Conservation (phyloP, 2,329 filamentous ascomycete species). For the Talaromyces atroroseus region DNA sequence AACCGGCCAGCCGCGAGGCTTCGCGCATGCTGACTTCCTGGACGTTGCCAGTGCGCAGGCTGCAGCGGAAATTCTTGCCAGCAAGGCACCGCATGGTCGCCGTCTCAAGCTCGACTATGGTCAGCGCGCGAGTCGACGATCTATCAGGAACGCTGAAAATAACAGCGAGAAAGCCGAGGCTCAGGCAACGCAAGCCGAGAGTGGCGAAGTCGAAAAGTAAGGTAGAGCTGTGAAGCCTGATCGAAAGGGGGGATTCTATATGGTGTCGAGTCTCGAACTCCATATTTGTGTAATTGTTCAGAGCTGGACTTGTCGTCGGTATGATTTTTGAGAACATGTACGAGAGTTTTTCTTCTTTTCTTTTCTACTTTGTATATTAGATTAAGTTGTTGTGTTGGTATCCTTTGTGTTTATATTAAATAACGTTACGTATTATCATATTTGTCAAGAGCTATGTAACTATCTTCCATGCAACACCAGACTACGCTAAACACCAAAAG, state of each 20-base stretch:
- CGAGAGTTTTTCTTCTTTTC: neutral
- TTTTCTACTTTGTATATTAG: neutral
- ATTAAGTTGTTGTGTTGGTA: neutral
- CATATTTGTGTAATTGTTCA: neutral
- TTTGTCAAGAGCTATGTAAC: no score
- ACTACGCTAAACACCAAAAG: no score
- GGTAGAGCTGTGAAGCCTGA: no score
- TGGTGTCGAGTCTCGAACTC: neutral
- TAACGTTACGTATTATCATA: no score
- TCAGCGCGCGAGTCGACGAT: neutral
- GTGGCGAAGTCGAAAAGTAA: neutral
- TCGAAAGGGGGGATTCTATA: no score
- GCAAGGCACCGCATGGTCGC: constrained; percentile 61
- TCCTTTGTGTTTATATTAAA: no score
- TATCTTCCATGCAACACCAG: no score
- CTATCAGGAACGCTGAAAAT: neutral
- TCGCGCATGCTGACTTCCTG: constrained; percentile 76
- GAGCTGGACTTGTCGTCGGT: neutral
- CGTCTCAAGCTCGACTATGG: constrained; percentile 59
- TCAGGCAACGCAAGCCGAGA: neutral
- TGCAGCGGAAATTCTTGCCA: constrained; percentile 53
- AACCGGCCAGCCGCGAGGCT: constrained; percentile 75
- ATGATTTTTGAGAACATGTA: neutral
- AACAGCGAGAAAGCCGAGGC: neutral
- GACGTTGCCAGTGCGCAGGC: constrained; percentile 60